A percentile compares a stretch with the other conserved stretches of the same genome.
These are phyloP conservation scores for Ilyonectria destructans DNA, from an alignment of 2,329 filamentous ascomycete species.

Conservation along the genomic window DNA sequence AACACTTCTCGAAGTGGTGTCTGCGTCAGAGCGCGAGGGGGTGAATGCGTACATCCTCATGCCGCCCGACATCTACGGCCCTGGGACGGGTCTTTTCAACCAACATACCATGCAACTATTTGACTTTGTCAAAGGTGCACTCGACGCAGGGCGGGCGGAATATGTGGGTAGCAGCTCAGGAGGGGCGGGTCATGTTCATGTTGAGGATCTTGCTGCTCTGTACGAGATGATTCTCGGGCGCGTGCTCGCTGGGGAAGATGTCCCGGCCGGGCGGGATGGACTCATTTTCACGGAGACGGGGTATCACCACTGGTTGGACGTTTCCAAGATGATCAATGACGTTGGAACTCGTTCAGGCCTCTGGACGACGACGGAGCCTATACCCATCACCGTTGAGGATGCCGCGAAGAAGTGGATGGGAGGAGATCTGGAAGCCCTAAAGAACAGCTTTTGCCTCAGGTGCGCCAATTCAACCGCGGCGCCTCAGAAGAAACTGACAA, in stretches of 20 bases:
- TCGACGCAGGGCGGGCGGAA: background rate
- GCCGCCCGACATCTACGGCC: constrained; percentile 23
- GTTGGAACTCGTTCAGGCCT: constrained; percentile 8
- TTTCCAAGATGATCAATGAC: constrained; percentile 12
- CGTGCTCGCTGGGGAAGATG: background rate
- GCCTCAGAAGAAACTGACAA: background rate
- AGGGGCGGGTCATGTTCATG: constrained; percentile 20
- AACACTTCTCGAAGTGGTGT: constrained; percentile 19
- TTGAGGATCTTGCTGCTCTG: constrained; percentile 25
- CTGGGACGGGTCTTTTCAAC: constrained; percentile 11
- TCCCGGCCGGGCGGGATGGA: constrained; percentile 15
- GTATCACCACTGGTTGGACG: constrained; percentile 22
- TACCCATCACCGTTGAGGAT: constrained; percentile 18
- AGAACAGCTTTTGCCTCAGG: constrained; percentile 23
- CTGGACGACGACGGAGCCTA: constrained; percentile 11
- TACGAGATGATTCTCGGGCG: constrained; percentile 23
- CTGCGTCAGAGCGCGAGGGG: constrained; percentile 1
- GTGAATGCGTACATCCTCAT: constrained; percentile 24
- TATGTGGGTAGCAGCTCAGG: background rate
- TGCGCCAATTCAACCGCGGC: background rate
- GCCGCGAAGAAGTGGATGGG: constrained; percentile 11
- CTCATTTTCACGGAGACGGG: constrained; percentile 28
- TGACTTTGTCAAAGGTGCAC: constrained; percentile 6
- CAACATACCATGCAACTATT: constrained; percentile 6
- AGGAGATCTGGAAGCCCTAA: constrained; percentile 13